Evolutionary conservation across 495 filamentous ascomycete species (phyloP).

Genomic region (Astrothelium macrocarpum): DNA sequence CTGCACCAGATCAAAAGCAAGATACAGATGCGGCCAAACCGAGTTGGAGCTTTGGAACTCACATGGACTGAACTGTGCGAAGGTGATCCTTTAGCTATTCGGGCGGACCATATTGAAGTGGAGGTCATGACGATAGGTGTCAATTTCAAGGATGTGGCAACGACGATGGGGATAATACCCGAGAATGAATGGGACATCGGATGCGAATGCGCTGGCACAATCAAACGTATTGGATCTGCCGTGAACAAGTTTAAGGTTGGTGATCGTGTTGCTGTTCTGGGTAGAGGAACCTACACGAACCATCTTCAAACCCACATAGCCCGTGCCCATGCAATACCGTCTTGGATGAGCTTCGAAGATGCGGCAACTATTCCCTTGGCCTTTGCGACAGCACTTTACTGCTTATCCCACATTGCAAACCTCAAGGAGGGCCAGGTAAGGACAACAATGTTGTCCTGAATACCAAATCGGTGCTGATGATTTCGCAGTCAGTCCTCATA

Average conservation of each 20-base stretch:
- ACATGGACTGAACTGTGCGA: no score
- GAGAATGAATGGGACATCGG: conserved; percentile 12
- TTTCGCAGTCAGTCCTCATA: conserved; percentile 36
- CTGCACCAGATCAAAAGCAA: neutral
- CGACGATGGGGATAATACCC: conserved; percentile 13
- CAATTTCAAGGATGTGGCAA: conserved; percentile 17
- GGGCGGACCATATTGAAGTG: no score
- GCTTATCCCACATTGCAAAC: conserved; percentile 30
- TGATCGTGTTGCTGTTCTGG: conserved; percentile 9
- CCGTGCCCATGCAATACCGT: conserved; percentile 8
- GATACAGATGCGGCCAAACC: no score
- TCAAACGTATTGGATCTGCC: neutral
- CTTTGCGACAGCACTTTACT: conserved; percentile 34
- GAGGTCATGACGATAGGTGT: conserved; percentile 12
- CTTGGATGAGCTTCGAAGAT: conserved; percentile 27
- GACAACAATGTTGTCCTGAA: neutral
- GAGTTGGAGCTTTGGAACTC: no score
- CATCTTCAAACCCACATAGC: neutral
- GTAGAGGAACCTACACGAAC: conserved; percentile 4
- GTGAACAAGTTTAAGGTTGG: conserved; percentile 10
- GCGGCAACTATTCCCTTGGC: conserved; percentile 39
- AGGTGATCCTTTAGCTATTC: no score
- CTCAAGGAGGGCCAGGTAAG: conserved; percentile 27
- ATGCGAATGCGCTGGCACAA: conserved; percentile 1
- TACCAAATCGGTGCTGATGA: neutral